Evolutionary conservation across 768 basidiomycete species (phyloP).

Genomic region (Suillus subaureus): DNA sequence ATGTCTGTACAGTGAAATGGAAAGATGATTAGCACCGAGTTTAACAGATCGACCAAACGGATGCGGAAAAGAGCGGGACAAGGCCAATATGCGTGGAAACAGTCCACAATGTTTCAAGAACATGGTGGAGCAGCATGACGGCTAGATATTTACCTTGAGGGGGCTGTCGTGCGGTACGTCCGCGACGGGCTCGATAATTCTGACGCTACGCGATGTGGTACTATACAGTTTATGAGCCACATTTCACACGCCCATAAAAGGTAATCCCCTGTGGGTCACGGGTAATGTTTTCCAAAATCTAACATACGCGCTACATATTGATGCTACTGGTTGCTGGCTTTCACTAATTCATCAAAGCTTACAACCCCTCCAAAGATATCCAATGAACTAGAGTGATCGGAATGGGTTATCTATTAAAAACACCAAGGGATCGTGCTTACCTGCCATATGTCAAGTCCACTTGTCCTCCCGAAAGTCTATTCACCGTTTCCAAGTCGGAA

Average conservation of each 20-base stretch:
- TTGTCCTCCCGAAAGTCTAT: conserved; percentile 75
- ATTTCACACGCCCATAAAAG: conserved; percentile 32
- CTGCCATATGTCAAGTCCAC: conserved; percentile 51
- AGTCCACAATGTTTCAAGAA: background rate
- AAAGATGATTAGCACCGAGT: conserved; percentile 5
- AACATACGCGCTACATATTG: background rate
- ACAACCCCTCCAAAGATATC: conserved; percentile 77
- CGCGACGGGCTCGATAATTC: conserved; percentile 27
- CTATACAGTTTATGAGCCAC: conserved; percentile 50
- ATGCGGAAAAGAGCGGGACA: conserved; percentile 7
- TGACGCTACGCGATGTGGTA: conserved; percentile 33
- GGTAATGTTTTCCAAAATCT: background rate
- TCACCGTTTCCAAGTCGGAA: conserved; percentile 78
- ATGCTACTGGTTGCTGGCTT: conserved; percentile 26
- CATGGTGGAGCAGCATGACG: conserved; percentile 5
- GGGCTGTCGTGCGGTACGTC: conserved; percentile 32
- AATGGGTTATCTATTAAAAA: background rate
- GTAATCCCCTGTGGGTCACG: conserved; percentile 7
- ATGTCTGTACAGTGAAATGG: conserved; percentile 21
- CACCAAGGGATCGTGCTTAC: conserved; percentile 25
- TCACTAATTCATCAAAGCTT: conserved; percentile 55
- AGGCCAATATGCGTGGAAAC: conserved; percentile 1
- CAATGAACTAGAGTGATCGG: conserved; percentile 44
- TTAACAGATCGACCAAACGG: background rate
- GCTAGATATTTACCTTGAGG: conserved; percentile 40